Evolutionary conservation across 2,329 filamentous ascomycete genomes (phyloP).

Genomic region (Penicillium palitans): DNA sequence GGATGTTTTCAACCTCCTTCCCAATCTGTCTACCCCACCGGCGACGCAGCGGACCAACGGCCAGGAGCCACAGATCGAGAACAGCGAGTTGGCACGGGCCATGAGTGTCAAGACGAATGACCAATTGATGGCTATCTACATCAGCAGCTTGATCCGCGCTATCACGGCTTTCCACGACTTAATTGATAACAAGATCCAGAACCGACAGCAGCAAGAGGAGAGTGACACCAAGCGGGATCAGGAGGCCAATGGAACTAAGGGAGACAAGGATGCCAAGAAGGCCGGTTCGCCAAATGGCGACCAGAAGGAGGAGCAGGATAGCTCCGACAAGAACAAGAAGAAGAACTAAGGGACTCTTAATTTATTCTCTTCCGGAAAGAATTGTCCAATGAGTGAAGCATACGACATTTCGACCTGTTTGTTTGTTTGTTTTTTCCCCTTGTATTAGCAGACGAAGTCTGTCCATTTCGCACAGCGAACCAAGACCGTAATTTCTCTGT

Average conservation of each 20-base stretch:
- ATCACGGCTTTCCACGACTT: constrained; percentile 99
- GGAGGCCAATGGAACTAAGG: constrained; percentile 62
- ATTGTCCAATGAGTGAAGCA: constrained; percentile 25
- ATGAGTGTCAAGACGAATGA: constrained; percentile 99
- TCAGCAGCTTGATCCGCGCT: constrained; percentile 92
- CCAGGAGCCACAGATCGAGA: constrained; percentile 60
- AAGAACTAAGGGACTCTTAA: constrained; percentile 47
- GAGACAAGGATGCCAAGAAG: constrained; percentile 60
- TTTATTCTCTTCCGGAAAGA: constrained; percentile 1
- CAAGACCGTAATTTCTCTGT: not conserved
- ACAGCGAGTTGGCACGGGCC: constrained; percentile 85
- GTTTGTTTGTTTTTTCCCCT: not conserved
- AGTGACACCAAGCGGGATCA: constrained; percentile 79
- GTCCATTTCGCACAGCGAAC: not conserved
- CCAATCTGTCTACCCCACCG: constrained; percentile 84
- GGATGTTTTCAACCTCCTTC: constrained; percentile 97
- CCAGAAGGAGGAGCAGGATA: constrained; percentile 55
- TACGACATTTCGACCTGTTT: constrained; percentile 19
- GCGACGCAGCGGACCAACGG: constrained; percentile 60
- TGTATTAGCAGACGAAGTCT: not conserved
- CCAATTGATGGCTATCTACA: constrained; percentile 97
- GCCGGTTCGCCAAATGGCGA: constrained; percentile 52
- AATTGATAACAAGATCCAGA: constrained; percentile 99
- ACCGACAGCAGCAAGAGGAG: constrained; percentile 94
- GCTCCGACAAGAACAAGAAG: constrained; percentile 58